Evolutionary conservation across 2,329 filamentous ascomycete species (phyloP).

Genomic region (Seiridium cupressi): DNA sequence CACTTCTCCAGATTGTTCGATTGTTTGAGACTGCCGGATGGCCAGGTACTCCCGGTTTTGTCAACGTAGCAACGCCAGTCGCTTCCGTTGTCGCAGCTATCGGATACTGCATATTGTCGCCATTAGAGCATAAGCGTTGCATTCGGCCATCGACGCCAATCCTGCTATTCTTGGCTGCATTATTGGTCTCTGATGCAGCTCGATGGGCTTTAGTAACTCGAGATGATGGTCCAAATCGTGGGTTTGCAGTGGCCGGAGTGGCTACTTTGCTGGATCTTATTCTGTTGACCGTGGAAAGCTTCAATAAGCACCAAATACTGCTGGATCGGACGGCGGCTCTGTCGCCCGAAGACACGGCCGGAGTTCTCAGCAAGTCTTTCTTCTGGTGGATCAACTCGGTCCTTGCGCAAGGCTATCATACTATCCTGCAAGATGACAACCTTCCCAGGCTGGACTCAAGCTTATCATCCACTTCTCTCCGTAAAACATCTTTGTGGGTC

Average conservation of each 20-base stretch:
- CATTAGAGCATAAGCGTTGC: constrained; percentile 18
- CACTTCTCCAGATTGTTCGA: neutral
- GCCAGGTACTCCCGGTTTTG: neutral
- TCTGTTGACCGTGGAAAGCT: constrained; percentile 18
- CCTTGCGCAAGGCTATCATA: constrained; percentile 25
- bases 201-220: neutral
- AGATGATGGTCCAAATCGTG: constrained; percentile 6
- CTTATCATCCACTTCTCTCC: constrained; percentile 19
- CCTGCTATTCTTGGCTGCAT: constrained; percentile 20
- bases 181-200: constrained; percentile 16
- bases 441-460: constrained; percentile 23
- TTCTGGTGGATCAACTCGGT: constrained; percentile 32
- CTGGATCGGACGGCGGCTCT: constrained; percentile 6
- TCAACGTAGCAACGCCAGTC: neutral
- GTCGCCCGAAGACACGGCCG: constrained; percentile 25
- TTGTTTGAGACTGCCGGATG: neutral
- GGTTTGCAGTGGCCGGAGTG: neutral
- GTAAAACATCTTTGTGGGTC: constrained; percentile 17
- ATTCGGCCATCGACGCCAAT: constrained; percentile 17
- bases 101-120: constrained; percentile 13
- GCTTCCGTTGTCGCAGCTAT: constrained; percentile 3
- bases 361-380: constrained; percentile 23
- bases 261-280: constrained; percentile 20
- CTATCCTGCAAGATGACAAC: constrained; percentile 18
- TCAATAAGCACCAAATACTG: constrained; percentile 15